A percentile compares a stretch with the other conserved stretches of the same genome.
phyloP scores from a whole-genome alignment of 176 grass and related monocot genomes.

The Microstegium vimineum region DNA sequence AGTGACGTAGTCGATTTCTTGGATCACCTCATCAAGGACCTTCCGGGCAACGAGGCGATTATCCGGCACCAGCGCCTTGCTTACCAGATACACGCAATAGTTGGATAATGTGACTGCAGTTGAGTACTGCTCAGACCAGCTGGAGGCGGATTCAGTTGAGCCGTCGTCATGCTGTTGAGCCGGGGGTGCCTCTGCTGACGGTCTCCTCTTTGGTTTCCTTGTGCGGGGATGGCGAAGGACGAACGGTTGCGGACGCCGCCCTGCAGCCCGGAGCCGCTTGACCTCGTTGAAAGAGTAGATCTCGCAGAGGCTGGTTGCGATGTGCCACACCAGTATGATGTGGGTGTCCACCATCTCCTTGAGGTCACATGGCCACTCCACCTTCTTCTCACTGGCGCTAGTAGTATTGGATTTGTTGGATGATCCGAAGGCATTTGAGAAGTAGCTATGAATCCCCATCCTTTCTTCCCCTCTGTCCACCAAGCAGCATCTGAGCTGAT shows the following conservation, averaged over 20 bases:
- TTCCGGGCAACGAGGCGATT: not conserved
- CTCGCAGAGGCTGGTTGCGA: not conserved
- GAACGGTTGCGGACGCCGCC: too few species aligned
- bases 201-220: too few species aligned
- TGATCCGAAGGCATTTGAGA: too few species aligned
- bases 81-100: not conserved
- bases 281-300: not conserved
- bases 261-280: not conserved
- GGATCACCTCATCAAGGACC: not conserved
- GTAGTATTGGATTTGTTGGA: too few species aligned
- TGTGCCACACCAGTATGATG: not conserved
- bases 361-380: not conserved
- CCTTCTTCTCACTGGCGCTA: too few species aligned
- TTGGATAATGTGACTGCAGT: not conserved
- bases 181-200: too few species aligned
- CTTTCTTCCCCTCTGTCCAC: too few species aligned
- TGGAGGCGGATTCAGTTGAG: rapidly evolving
- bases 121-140: not conserved
- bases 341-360: not conserved
- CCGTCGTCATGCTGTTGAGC: too few species aligned
- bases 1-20: not conserved
- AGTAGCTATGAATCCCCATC: too few species aligned
- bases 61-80: not conserved
- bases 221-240: too few species aligned
- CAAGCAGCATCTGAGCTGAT: too few species aligned